Base-by-base conservation (phyloP, 352 stramenopile genomes). In the Globisporangium nunn region DNA sequence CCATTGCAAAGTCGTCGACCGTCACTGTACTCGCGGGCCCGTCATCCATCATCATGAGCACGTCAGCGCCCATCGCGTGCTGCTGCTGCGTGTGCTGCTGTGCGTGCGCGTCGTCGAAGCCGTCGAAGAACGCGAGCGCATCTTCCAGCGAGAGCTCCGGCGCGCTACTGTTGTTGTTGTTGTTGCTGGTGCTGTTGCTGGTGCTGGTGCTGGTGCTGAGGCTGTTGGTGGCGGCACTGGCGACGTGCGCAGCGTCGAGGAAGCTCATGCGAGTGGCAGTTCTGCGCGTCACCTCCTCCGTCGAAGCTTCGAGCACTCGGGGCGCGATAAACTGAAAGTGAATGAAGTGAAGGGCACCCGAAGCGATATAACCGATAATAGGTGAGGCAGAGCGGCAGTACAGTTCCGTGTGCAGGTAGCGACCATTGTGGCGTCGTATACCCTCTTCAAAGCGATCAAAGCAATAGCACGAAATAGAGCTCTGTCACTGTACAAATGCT, bases 21-120 rank as follows among this genome's bases (percentile, higher is more conserved):
- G 15, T 17, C 17, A 23, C 17, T 7, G 15, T 17, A 15, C 6
- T 39, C n/a, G 8, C 28, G 6, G 17, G 15, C 14, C 14, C 54
- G 35, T 62, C 50, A 33, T 63, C 57, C 31, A 58, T 53, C 57
- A 63, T 63, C 57, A 58, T 58, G 50, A 63, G 57, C 50, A 63
- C 52, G 43, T 63, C 57, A 28, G 57, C 41, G 14, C 44, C 31
- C 28, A 37, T 37, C 23, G 31, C 43, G 2, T n/a, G 10, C 14
- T 48, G 48, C 6, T 55, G 48, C 3, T 46, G 39, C 12, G 23
- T 23, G 23, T 61, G 55, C 10, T 10, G 23, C 23, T 48, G 51
- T 17, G 53, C 46, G 14, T 52, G 28, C 33, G 39, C 39, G 43
- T 63, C 50, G 28, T 63, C 57, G 44, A 50, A 63, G 57, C 50